A percentile compares a stretch with the other conserved stretches of the same genome.
Conservation (phyloP, 1,284 basidiomycete species). For the Tylopilus orsonianus region DNA sequence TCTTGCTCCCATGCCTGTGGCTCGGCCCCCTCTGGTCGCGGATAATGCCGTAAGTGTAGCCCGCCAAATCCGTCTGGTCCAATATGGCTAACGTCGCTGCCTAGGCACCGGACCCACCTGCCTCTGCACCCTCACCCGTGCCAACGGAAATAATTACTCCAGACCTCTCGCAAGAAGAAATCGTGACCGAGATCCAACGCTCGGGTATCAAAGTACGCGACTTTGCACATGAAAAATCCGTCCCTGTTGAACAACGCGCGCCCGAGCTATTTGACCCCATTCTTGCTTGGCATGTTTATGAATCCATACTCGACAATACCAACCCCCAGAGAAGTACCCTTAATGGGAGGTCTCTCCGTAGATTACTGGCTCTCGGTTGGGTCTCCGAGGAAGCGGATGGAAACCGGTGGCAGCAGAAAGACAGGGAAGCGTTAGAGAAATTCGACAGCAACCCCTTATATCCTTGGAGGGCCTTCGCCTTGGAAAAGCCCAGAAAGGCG, state of each 20-base stretch:
- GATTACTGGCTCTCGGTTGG: conserved; percentile 50
- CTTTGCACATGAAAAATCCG: conserved; percentile 39
- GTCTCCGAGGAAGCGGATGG: conserved; percentile 42
- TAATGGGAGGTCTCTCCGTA: conserved; percentile 44
- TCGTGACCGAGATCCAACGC: conserved; percentile 33
- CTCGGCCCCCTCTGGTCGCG: conserved; percentile 5
- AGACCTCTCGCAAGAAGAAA: conserved; percentile 36
- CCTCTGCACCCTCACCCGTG: conserved; percentile 36
- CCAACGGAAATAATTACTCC: conserved; percentile 41
- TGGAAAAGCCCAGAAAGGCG: conserved; percentile 29
- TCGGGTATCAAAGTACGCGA: conserved; percentile 53
- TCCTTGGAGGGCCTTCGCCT: conserved; percentile 28
- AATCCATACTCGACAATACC: conserved; percentile 29
- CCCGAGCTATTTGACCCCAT: conserved; percentile 45
- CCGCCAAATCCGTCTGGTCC: not conserved
- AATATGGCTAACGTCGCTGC: not conserved
- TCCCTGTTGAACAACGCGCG: conserved; percentile 18
- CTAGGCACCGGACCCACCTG: conserved; percentile 16
- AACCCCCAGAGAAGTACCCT: conserved; percentile 36
- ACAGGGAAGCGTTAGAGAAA: conserved; percentile 41
- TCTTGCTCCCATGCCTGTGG: conserved; percentile 10
- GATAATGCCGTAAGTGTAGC: conserved; percentile 31
- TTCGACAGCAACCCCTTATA: conserved; percentile 36
- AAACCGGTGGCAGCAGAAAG: conserved; percentile 40
- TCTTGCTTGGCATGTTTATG: conserved; percentile 34